Evolutionary conservation across 306 rosid species (phyloP).

Genomic region (Acacia confusa): DNA sequence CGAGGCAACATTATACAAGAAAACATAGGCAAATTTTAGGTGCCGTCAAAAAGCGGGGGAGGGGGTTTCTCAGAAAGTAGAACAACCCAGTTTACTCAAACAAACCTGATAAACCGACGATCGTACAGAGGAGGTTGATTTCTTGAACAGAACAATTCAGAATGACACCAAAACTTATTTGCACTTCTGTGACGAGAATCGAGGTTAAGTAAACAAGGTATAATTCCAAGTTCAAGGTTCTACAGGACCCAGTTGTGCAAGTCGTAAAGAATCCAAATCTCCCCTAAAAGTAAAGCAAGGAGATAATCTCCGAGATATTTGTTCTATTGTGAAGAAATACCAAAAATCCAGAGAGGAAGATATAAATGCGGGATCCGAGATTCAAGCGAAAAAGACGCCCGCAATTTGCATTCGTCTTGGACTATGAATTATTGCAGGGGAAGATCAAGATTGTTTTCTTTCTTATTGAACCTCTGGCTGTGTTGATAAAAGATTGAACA

Average conservation of each 20-base stretch:
- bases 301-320: neutral
- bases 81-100: neutral
- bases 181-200: neutral
- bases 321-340: neutral
- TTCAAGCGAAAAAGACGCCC: neutral
- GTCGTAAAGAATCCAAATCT: neutral
- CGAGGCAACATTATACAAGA: conserved; percentile 17
- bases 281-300: neutral
- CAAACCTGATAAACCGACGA: conserved; percentile 25
- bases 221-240: neutral
- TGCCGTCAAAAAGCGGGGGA: neutral
- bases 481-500: neutral
- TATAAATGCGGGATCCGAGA: neutral
- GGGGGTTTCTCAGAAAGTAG: neutral
- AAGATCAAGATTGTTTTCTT: neutral
- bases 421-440: neutral
- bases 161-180: neutral
- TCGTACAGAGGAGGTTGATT: neutral
- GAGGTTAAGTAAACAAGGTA: neutral
- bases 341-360: neutral
- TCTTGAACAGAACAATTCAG: neutral
- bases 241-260: conserved; percentile 19
- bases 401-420: neutral
- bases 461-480: neutral
- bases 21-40: neutral